phyloP scores from a whole-genome alignment of 1,284 basidiomycete species.

The Malassezia restricta region DNA sequence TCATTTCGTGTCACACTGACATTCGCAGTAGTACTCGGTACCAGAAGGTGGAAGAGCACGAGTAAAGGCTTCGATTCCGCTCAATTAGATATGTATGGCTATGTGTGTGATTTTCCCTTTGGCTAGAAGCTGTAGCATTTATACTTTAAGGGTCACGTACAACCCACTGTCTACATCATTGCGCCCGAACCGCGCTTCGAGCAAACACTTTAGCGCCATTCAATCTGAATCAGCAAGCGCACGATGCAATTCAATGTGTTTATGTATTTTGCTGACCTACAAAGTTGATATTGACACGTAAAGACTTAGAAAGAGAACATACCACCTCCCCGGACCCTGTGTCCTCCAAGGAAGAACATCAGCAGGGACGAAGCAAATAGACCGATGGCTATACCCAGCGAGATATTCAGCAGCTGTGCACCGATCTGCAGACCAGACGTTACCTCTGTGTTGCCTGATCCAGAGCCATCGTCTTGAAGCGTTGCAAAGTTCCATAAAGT shows the following conservation, averaged over 20 bases:
- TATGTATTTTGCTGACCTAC: no score
- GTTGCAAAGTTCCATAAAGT: background rate
- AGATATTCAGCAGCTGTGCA: constrained; percentile 32
- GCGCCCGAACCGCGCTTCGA: no score
- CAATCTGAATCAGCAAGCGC: no score
- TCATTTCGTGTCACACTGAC: background rate
- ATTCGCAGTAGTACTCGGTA: constrained; percentile 15
- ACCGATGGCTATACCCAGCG: constrained; percentile 41
- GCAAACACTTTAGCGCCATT: no score
- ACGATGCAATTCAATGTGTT: no score
- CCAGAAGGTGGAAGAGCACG: constrained; percentile 6
- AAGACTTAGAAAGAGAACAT: constrained; percentile 34
- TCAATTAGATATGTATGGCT: no score
- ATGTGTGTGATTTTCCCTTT: no score
- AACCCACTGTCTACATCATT: no score
- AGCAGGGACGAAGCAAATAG: constrained; percentile 39
- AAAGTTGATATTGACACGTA: background rate
- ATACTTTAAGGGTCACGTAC: no score
- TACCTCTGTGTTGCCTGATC: background rate
- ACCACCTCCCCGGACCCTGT: constrained; percentile 28
- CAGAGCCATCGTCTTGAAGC: background rate
- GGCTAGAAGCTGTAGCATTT: no score
- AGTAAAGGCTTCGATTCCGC: background rate
- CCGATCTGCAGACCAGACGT: constrained; percentile 24
- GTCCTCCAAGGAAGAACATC: constrained; percentile 32